phyloP scores from a whole-genome alignment of 768 basidiomycete species.

The Roridomyces roridus region DNA sequence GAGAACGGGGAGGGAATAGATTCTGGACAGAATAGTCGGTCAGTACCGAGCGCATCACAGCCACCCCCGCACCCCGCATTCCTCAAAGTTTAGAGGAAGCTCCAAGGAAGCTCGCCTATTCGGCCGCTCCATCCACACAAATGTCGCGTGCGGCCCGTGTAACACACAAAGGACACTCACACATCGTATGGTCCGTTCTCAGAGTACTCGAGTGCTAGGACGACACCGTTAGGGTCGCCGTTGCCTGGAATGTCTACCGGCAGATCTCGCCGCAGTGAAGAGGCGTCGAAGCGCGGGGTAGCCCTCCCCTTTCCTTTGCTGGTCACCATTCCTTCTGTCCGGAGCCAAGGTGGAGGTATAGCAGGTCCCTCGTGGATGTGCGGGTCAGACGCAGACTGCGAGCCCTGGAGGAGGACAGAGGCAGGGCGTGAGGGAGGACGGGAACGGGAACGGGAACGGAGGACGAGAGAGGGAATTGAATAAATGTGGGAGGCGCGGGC shows the following conservation, averaged over 20 bases:
- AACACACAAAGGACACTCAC: slow-evolving; percentile 48
- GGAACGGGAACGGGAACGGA: not conserved
- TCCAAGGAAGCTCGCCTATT: too few relatives aligned
- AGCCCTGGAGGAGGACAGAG: too few relatives aligned
- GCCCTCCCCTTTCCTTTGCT: slow-evolving; percentile 16
- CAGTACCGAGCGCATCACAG: not conserved
- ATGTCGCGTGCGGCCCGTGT: not conserved
- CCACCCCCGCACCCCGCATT: not conserved
- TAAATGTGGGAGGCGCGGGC: too few relatives aligned
- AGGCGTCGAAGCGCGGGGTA: not conserved
- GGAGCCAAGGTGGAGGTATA: too few relatives aligned
- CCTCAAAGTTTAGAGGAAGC: too few relatives aligned
- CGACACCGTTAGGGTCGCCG: slow-evolving; percentile 59
- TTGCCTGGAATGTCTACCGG: slow-evolving; percentile 38
- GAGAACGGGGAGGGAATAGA: slow-evolving; percentile 66
- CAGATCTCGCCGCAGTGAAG: not conserved
- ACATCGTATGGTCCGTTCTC: slow-evolving; percentile 59
- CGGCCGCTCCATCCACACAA: not conserved
- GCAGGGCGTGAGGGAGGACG: too few relatives aligned
- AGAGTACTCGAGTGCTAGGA: slow-evolving; percentile 63
- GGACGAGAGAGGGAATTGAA: too few relatives aligned
- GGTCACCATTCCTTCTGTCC: too few relatives aligned
- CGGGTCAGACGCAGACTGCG: too few relatives aligned
- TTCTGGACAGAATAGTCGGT: slow-evolving; percentile 47
- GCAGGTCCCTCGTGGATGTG: not conserved